Base-by-base conservation (phyloP, 441 rosid genomes). In the Manihot esculenta region DNA sequence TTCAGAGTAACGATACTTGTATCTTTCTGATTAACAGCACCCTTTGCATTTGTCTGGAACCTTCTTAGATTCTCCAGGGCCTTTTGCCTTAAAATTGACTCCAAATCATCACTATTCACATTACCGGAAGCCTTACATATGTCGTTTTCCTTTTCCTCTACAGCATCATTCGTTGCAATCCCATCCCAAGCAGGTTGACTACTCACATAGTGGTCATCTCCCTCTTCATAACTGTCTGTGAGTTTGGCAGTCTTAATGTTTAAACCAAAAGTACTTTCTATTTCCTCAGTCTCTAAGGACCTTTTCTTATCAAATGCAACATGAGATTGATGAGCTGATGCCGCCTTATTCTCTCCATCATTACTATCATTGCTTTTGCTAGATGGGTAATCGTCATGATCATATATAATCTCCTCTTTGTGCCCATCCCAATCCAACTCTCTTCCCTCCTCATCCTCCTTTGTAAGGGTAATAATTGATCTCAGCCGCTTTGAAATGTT, bases 61-160 rank as follows among this genome's bases (percentile, higher is more conserved):
- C 78, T 86, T 78, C 76, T 88, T 1, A 89, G 80, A 72, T 91
- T 93, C 81, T 87, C 96, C 74, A 93, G 66, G 17, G 98, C 98
- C 79, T 79, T 87, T 71, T 80, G 77, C 73, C 96, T 86, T 75
- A 93, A 80, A 77, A 83, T 72, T 10, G 85, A 76, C 88, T 93
- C 98, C 64, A 89, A 66, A 78, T 91, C 83, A 57, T 82, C 81
- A 73, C 64, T 72, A 54, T 64, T 72, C 17, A 10, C 60, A 72
- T 74, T 59, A 74, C 41, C 83, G 33, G 48, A 70, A 57, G 58
- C 63, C 68, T 68, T 64, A 50, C 78, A 77, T 72, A 51, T 74
- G 74, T 72, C 75, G 60, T 62, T 72, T 7, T 60, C 74, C 70
- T 72, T 75, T 33, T 68, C 77, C 49, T 50, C 73, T 13, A 48